A percentile compares a stretch with the other conserved stretches of the same genome.
Conservation (phyloP, 225 moss, liverwort and hornwort species). For the Polytrichum formosum region DNA sequence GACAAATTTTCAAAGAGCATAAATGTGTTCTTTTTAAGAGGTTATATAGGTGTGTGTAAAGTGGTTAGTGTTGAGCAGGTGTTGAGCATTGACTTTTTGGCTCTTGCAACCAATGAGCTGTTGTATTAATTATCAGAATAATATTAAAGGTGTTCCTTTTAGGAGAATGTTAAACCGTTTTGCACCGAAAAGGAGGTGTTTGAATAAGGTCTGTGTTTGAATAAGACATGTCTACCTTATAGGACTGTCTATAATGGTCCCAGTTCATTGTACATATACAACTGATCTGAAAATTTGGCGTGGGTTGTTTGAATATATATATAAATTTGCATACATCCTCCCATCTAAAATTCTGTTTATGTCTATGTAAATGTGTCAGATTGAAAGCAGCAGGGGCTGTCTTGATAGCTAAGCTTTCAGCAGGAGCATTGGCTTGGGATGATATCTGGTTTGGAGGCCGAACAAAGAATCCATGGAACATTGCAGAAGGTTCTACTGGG, state of each 20-base stretch:
- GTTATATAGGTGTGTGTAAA: too few relatives aligned
- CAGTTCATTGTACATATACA: background rate
- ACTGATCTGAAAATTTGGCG: background rate
- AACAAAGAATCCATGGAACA: constrained; percentile 46
- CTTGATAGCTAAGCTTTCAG: constrained; percentile 28
- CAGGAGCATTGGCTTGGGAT: constrained; percentile 32
- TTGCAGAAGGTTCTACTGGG: constrained; percentile 29
- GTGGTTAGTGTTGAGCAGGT: too few relatives aligned
- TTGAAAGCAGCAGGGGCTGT: constrained; percentile 50
- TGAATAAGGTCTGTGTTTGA: too few relatives aligned
- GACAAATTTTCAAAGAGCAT: too few relatives aligned
- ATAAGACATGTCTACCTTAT: too few relatives aligned
- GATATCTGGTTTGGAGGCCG: constrained; percentile 41
- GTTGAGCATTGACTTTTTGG: too few relatives aligned
- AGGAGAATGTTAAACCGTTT: too few relatives aligned
- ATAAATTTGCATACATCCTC: constrained; percentile 1
- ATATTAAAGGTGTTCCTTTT: too few relatives aligned
- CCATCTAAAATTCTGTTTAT: background rate
- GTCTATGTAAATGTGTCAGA: constrained; percentile 19
- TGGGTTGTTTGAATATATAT: background rate
- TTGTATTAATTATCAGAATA: too few relatives aligned
- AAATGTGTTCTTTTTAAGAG: too few relatives aligned
- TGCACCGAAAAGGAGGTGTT: too few relatives aligned
- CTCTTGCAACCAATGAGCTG: too few relatives aligned
- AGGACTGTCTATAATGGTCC: background rate